These are phyloP conservation scores for Phytophthora litchii DNA, from an alignment of 352 stramenopile species.

Conservation along the genomic window DNA sequence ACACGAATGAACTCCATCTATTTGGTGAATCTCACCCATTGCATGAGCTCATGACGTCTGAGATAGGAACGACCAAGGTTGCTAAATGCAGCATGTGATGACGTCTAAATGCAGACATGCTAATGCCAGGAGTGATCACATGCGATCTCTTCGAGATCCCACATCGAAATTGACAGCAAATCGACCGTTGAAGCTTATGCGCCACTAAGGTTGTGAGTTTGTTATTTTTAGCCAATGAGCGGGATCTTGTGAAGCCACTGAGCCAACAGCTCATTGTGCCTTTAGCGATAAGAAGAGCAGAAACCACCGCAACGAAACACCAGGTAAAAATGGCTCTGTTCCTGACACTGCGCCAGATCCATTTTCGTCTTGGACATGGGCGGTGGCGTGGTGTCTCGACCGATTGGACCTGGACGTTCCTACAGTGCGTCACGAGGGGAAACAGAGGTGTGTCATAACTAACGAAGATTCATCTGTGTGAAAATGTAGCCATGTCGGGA, in stretches of 20 bases:
- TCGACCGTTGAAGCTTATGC: no score
- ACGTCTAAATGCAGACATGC: slow-evolving; percentile 11
- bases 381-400: slow-evolving; percentile 31
- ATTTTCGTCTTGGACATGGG: slow-evolving; percentile 32
- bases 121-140: slow-evolving; percentile 1
- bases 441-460: background rate
- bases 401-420: slow-evolving; percentile 27
- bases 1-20: no score
- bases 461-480: slow-evolving; percentile 1
- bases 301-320: slow-evolving; percentile 28
- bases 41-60: no score
- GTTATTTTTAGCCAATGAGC: no score
- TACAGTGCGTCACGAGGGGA: slow-evolving; percentile 27
- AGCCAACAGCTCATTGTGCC: slow-evolving; percentile 22
- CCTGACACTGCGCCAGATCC: slow-evolving; percentile 21
- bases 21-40: no score
- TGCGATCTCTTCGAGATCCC: slow-evolving; percentile 2
- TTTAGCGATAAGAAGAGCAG: slow-evolving; percentile 21
- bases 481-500: slow-evolving; percentile 35
- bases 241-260: no score
- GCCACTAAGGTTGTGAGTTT: no score
- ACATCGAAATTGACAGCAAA: no score
- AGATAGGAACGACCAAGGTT: no score
- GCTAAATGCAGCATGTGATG: slow-evolving; percentile 6
- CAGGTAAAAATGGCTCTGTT: slow-evolving; percentile 28